Base-by-base conservation (phyloP, 192 early-diverging fungal species). In the Mortierella claussenii region DNA sequence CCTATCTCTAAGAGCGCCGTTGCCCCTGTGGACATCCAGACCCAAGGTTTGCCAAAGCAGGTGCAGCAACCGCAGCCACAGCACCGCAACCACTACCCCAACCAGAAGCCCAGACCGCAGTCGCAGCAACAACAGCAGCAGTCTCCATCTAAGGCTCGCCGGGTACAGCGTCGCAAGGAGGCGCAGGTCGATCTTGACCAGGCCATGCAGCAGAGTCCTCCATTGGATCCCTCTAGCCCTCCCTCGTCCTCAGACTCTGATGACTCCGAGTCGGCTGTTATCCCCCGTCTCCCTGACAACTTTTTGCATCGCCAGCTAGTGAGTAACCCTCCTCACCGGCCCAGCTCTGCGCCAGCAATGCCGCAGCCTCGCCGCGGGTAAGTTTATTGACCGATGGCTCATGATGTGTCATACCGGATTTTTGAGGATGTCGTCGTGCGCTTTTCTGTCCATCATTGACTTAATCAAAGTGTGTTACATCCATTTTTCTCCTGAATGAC, bases 121-220 rank as follows among this genome's bases (percentile, higher is more conserved):
- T 34, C 59, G 13, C 68, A 60, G 44, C 51, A 40, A 40, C n/a
- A n/a, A n/a, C n/a, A n/a, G 23, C 49, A 51, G 18, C 56, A 53
- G 30, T 28, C 54, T 5, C 67, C 79, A 12, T 68, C 81, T 9
- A 86, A 82, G 60, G 60, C 69, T 26, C 81, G 83, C 46, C 62
- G 81, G 26, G 63, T 63, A n/a, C 81, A 84, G 49, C 69, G 64
- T 13, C 79, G 80, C 40, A 82, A 71, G 50, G 85, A 86, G 6
- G 60, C 69, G 23, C 32, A 55, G 13, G 45, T 49, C 26, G 69
- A 71, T 43, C 45, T 63, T 37, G 69, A 71, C 37, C 27, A 54
- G 69, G 60, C 53, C 42, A 13, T 69, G 50, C 51, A 62, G 27
- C 59, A 60, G 32, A 71, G 60, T 18, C 69, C 69, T 43, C 59